These are phyloP conservation scores for Geotrichum carabidarum DNA, from an alignment of 1,139 yeast genomes.

Conservation along the genomic window DNA sequence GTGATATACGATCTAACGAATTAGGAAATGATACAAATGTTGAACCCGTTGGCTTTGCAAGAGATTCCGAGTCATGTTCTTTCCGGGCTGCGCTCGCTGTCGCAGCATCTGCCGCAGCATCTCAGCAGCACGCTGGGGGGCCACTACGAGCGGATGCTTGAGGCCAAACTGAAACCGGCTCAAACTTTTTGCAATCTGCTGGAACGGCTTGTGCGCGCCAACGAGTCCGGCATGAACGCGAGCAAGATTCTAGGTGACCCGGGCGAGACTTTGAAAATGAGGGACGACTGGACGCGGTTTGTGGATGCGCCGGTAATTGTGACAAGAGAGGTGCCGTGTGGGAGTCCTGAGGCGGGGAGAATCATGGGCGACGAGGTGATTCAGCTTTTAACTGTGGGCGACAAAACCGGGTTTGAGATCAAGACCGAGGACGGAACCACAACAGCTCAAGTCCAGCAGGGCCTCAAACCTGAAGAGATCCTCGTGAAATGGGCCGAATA, in stretches of 20 bases:
- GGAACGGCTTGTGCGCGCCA: conserved; percentile 53
- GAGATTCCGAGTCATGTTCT: conserved; percentile 56
- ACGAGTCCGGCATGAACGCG: conserved; percentile 57
- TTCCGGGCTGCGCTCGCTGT: conserved; percentile 33
- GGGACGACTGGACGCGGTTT: conserved; percentile 52
- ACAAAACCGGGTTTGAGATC: background rate
- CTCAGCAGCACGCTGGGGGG: conserved; percentile 36
- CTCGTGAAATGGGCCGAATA: conserved; percentile 41
- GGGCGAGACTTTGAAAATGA: conserved; percentile 50
- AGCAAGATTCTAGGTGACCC: conserved; percentile 47
- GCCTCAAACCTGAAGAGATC: conserved; percentile 27
- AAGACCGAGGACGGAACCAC: background rate
- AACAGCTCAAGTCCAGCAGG: conserved; percentile 6
- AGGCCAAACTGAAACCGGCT: conserved; percentile 53
- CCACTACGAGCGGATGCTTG: conserved; percentile 44
- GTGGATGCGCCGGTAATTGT: conserved; percentile 51
- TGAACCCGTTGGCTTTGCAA: conserved; percentile 59
- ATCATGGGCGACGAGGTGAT: conserved; percentile 46
- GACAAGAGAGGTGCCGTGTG: conserved; percentile 54
- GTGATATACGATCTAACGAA: conserved; percentile 1
- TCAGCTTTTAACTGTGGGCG: conserved; percentile 34
- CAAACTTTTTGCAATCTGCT: conserved; percentile 53
- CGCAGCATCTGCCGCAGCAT: conserved; percentile 32
- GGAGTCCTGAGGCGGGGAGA: conserved; percentile 37
- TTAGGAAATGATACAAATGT: conserved; percentile 50